Percentiles rank a stretch among this genome's conserved stretches.
Evolutionary conservation across 345 rosid genomes (phyloP).

Genomic region (Turritis glabra): DNA sequence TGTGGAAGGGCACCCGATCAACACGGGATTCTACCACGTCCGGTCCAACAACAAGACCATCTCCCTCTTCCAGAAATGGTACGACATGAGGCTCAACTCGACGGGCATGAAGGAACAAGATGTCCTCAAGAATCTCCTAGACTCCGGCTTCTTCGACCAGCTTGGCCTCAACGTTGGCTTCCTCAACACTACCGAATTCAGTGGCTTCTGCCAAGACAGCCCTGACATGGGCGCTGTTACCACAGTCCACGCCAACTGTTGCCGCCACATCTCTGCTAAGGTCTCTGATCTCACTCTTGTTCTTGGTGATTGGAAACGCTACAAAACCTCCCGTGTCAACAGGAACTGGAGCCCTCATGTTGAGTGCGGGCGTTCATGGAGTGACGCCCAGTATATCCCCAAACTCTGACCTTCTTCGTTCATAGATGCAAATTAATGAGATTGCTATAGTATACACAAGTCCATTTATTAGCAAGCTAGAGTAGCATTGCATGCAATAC

Average conservation of each 20-base stretch:
- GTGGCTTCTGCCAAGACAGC: constrained; percentile 81
- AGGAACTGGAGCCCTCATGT: constrained; percentile 48
- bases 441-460: background rate
- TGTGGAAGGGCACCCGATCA: constrained; percentile 45
- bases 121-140: constrained; percentile 50
- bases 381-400: constrained; percentile 25
- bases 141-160: constrained; percentile 36
- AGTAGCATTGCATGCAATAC: background rate
- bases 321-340: constrained; percentile 33
- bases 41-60: constrained; percentile 70
- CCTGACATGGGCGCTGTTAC: constrained; percentile 48
- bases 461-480: background rate
- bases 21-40: constrained; percentile 74
- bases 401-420: constrained; percentile 15
- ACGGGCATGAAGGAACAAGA: constrained; percentile 72
- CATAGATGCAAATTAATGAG: background rate
- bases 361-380: constrained; percentile 51
- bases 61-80: constrained; percentile 62
- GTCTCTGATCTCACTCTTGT: constrained; percentile 57
- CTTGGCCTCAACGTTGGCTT: constrained; percentile 50
- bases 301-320: constrained; percentile 64
- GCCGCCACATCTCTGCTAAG: constrained; percentile 71
- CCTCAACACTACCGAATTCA: constrained; percentile 60
- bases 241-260: constrained; percentile 87
- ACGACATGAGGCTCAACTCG: constrained; percentile 54